Evolutionary conservation across 345 rosid genomes (phyloP).

Genomic region (Combretum micranthum): DNA sequence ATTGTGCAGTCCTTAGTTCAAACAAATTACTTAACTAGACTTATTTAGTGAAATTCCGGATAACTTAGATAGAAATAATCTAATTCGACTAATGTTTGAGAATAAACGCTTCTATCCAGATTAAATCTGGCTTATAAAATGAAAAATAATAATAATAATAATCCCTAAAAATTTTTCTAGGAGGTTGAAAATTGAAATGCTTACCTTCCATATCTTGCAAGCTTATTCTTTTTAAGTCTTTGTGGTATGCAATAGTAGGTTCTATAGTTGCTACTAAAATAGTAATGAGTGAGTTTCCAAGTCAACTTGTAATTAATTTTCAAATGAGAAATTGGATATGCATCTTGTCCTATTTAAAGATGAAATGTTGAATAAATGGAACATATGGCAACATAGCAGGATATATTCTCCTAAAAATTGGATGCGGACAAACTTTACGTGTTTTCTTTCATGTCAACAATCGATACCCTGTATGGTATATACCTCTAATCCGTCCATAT

Average conservation of each 20-base stretch:
- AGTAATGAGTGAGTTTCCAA: background rate
- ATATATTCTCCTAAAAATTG: background rate
- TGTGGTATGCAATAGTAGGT: background rate
- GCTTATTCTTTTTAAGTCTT: background rate
- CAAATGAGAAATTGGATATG: background rate
- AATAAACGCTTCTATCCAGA: no score
- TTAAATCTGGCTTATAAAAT: no score
- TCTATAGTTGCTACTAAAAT: slow-evolving; percentile 1
- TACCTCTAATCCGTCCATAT: background rate
- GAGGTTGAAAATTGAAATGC: background rate
- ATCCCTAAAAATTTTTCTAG: background rate
- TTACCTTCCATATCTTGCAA: slow-evolving; percentile 1
- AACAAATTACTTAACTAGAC: no score
- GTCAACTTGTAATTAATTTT: slow-evolving; percentile 9
- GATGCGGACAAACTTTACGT: background rate
- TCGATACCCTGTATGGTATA: background rate
- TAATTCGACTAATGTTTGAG: no score
- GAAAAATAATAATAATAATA: no score
- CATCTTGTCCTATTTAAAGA: background rate
- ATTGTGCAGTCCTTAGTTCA: no score
- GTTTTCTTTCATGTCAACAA: background rate
- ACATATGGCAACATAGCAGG: slow-evolving; percentile 11
- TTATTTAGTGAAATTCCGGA: no score
- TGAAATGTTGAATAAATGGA: background rate
- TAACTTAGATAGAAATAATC: no score